phyloP scores from a whole-genome alignment of 805 yeast genomes.

The Candida ovalis region DNA sequence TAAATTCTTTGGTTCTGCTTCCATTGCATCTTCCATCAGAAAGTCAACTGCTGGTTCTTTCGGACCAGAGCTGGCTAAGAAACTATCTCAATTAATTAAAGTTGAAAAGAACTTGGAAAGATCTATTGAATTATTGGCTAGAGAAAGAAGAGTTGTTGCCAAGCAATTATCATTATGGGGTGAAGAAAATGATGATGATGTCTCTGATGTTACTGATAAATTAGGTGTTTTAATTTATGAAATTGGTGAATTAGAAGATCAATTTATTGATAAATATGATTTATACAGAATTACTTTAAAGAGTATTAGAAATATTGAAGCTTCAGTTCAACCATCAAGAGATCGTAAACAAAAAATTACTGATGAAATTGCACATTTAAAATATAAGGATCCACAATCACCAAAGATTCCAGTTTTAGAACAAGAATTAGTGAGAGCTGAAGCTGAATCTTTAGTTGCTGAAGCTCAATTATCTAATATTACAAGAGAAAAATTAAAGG shows the following conservation, averaged over 20 bases:
- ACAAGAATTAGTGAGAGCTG: constrained; percentile 88
- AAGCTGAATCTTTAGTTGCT: constrained; percentile 87
- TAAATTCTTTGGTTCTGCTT: constrained; percentile 85
- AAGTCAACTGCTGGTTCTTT: constrained; percentile 72
- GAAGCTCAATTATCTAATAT: constrained; percentile 88
- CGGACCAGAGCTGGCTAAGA: constrained; percentile 78
- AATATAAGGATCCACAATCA: constrained; percentile 82
- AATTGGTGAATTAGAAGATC: constrained; percentile 83
- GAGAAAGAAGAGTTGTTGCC: constrained; percentile 78
- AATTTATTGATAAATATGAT: constrained; percentile 80
- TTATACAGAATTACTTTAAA: constrained; percentile 81
- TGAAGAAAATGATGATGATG: constrained; percentile 81
- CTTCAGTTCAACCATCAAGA: constrained; percentile 83
- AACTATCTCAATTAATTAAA: constrained; percentile 69
- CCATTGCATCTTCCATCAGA: constrained; percentile 45
- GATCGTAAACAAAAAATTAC: constrained; percentile 83
- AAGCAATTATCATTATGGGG: constrained; percentile 85
- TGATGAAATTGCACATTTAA: constrained; percentile 78
- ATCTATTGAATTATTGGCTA: constrained; percentile 70
- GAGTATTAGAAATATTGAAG: constrained; percentile 79
- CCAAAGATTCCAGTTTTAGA: constrained; percentile 78
- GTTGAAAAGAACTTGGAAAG: constrained; percentile 80
- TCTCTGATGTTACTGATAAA: constrained; percentile 82
- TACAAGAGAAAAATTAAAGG: constrained; percentile 82
- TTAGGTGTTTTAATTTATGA: constrained; percentile 80